Evolutionary conservation across 495 filamentous ascomycete genomes (phyloP).

Genomic region (Aspergillus hancockii): DNA sequence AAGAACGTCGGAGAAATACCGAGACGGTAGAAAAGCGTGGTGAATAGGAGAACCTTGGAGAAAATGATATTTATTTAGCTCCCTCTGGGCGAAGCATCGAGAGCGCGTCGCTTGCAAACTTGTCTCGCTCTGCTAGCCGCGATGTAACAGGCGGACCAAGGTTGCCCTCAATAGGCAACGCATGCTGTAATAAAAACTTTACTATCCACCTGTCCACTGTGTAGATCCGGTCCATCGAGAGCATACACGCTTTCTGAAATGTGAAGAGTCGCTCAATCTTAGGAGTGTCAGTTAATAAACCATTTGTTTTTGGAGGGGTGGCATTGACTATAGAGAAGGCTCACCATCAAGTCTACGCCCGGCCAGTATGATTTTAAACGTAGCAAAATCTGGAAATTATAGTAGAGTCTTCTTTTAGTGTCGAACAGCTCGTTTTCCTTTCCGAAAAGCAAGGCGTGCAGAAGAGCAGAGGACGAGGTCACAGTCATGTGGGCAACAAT

Average conservation of each 20-base stretch:
- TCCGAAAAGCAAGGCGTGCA: constrained; percentile 32
- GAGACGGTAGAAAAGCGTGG: background rate
- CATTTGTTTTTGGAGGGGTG: constrained; percentile 1
- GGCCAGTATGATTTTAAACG: constrained; percentile 30
- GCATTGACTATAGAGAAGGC: background rate
- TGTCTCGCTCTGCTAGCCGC: constrained; percentile 21
- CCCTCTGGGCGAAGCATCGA: constrained; percentile 20
- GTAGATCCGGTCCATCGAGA: constrained; percentile 22
- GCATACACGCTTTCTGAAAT: constrained; percentile 30
- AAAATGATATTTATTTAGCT: background rate
- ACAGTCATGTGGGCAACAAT: constrained; percentile 35
- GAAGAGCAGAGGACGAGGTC: constrained; percentile 27
- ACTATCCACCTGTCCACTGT: constrained; percentile 31
- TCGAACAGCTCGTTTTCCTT: constrained; percentile 22
- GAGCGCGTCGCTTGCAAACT: constrained; percentile 24
- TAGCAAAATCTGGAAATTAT: constrained; percentile 27
- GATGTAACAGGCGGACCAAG: constrained; percentile 1
- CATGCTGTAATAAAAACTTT: constrained; percentile 33
- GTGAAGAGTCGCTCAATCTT: constrained; percentile 32
- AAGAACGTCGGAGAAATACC: background rate
- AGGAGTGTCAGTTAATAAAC: background rate
- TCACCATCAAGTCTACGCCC: constrained; percentile 31
- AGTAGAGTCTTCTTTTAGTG: constrained; percentile 23
- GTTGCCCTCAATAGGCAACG: constrained; percentile 27
- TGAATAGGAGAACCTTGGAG: background rate